These are phyloP conservation scores for Lichtheimia corymbifera DNA, from an alignment of 371 early-diverging fungal species.

Conservation along the genomic window DNA sequence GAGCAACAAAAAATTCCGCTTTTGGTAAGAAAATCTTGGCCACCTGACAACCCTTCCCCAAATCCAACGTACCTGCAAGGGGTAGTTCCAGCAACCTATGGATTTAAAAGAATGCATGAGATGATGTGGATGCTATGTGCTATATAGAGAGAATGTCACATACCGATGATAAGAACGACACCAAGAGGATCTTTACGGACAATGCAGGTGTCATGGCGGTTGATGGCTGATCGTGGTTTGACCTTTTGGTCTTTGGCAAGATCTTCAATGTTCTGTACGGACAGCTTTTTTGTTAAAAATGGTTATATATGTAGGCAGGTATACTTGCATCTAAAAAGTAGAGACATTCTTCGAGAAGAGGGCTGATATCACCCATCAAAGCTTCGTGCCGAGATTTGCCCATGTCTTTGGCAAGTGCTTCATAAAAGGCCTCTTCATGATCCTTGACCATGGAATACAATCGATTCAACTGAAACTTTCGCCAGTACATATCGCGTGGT, in stretches of 20 bases:
- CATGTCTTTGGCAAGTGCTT: constrained; percentile 70
- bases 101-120: not conserved
- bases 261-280: constrained; percentile 55
- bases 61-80: constrained; percentile 30
- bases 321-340: constrained; percentile 35
- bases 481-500: constrained; percentile 31
- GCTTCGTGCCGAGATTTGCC: constrained; percentile 58
- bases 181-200: constrained; percentile 80
- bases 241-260: constrained; percentile 56
- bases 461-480: constrained; percentile 71
- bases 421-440: constrained; percentile 59
- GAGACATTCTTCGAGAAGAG: constrained; percentile 55
- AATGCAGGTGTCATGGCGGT: constrained; percentile 41
- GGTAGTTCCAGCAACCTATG: constrained; percentile 49
- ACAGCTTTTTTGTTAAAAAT: not conserved
- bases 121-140: not conserved
- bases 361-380: constrained; percentile 64
- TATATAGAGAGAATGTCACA: constrained; percentile 1
- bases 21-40: not conserved
- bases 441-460: constrained; percentile 67
- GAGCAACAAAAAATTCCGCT: not conserved
- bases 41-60: not conserved
- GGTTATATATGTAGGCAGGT: no score
- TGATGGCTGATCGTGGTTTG: constrained; percentile 23
- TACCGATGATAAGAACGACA: constrained; percentile 62